Percentiles rank a stretch among this genome's conserved stretches.
These are phyloP conservation scores for Coemansia sp. DNA, from an alignment of 192 early-diverging fungal species.

Conservation along the genomic window DNA sequence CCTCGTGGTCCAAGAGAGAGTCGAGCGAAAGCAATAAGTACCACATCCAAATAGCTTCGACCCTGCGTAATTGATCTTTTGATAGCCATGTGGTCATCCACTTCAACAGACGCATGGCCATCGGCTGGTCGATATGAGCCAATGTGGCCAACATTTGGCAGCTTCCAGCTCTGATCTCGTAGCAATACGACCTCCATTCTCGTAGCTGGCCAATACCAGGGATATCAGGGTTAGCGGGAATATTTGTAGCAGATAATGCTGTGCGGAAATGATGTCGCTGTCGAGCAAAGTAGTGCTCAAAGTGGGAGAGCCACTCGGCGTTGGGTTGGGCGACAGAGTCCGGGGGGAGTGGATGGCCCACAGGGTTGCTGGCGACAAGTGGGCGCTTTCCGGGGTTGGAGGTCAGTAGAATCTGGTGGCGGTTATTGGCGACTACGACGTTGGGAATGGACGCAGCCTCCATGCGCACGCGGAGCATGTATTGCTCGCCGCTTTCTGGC, in stretches of 20 bases:
- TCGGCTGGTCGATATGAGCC: slow-evolving; percentile 37
- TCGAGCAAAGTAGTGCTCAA: slow-evolving; percentile 11
- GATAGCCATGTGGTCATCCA: slow-evolving; percentile 41
- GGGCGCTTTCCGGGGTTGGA: not conserved
- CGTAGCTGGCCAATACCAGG: slow-evolving; percentile 21
- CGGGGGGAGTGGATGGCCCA: not conserved
- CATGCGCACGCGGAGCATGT: slow-evolving; percentile 45
- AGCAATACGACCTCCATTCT: slow-evolving; percentile 49
- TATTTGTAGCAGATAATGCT: not conserved
- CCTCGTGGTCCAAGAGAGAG: slow-evolving; percentile 40
- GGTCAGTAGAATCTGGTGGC: slow-evolving; percentile 14
- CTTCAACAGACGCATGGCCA: slow-evolving; percentile 40
- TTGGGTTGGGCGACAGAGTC: not conserved
- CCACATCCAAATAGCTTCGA: slow-evolving; percentile 50
- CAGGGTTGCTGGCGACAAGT: not conserved
- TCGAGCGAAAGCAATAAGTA: slow-evolving; percentile 42
- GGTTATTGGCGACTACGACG: slow-evolving; percentile 20
- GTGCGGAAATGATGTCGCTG: slow-evolving; percentile 12
- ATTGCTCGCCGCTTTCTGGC: slow-evolving; percentile 50
- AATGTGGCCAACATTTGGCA: slow-evolving; percentile 27
- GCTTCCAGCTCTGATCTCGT: not conserved
- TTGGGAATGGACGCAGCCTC: slow-evolving; percentile 33
- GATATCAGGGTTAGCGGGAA: slow-evolving; percentile 15
- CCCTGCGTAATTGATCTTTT: slow-evolving; percentile 21
- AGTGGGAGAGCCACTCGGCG: slow-evolving; percentile 19